Evolutionary conservation across 345 rosid species (phyloP).

Genomic region (Litchi chinensis): DNA sequence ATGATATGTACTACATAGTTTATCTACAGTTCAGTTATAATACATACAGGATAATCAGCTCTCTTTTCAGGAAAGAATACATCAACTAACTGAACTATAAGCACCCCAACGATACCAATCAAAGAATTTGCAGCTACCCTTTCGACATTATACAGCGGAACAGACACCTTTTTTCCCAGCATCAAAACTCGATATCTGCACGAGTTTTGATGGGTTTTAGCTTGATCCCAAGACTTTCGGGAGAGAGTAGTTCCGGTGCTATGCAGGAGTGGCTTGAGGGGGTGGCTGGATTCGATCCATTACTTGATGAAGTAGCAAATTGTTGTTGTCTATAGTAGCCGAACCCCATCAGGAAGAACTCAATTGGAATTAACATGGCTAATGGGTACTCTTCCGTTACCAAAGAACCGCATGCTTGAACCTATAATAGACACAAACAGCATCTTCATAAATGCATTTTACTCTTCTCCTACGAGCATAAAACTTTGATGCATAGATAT

Average conservation of each 20-base stretch:
- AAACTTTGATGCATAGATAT: not conserved
- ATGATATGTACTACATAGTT: not conserved
- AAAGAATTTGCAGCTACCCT: constrained; percentile 37
- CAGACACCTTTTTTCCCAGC: not conserved
- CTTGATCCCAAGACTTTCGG: constrained; percentile 62
- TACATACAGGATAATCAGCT: not conserved
- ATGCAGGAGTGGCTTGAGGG: constrained; percentile 46
- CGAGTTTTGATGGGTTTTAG: constrained; percentile 72
- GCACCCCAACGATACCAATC: constrained; percentile 31
- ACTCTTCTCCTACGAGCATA: not conserved
- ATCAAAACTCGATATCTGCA: constrained; percentile 26
- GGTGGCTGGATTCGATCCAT: constrained; percentile 42
- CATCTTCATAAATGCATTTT: not conserved
- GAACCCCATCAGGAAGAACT: constrained; percentile 53
- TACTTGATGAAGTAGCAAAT: constrained; percentile 37
- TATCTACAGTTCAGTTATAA: not conserved
- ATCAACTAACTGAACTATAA: not conserved
- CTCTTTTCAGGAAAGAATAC: not conserved
- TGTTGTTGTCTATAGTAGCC: constrained; percentile 44
- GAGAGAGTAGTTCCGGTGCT: constrained; percentile 64
- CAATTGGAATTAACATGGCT: constrained; percentile 67
- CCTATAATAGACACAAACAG: constrained; percentile 35
- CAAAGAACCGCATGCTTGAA: constrained; percentile 62
- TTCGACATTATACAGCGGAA: not conserved
- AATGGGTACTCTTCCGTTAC: constrained; percentile 72